Conservation (phyloP, 2,329 filamentous ascomycete genomes). For the Alternaria conjuncta region DNA sequence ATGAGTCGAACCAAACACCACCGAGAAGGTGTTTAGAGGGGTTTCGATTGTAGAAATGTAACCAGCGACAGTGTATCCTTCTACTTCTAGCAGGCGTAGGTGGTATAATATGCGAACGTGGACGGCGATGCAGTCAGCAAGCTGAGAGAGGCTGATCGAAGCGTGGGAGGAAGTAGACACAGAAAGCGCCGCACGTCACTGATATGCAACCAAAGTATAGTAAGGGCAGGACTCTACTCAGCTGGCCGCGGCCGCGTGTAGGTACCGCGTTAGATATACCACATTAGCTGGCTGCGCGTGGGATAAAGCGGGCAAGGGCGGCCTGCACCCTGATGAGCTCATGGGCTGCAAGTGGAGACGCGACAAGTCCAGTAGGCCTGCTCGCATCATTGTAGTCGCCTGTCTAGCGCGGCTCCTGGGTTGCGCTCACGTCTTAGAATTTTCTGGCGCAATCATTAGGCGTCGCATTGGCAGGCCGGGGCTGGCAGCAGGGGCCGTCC, state of each 20-base stretch:
- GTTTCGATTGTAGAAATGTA: neutral
- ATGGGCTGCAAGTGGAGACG: conserved; percentile 17
- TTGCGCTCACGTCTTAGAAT: conserved; percentile 2
- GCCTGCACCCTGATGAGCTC: conserved; percentile 25
- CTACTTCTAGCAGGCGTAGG: neutral
- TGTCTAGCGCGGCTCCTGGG: conserved; percentile 9
- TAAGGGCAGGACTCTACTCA: neutral
- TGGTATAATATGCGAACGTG: conserved; percentile 4
- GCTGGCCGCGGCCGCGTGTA: conserved; percentile 10
- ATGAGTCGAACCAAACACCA: neutral
- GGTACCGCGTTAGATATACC: conserved; percentile 13
- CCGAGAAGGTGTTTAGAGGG: neutral
- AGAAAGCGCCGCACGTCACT: neutral
- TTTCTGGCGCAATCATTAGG: conserved; percentile 15
- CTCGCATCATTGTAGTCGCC: conserved; percentile 17
- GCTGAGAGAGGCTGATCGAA: conserved; percentile 5
- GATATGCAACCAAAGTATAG: neutral
- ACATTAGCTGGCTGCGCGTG: conserved; percentile 5
- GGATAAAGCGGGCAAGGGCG: conserved; percentile 31
- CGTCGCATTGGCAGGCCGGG: neutral
- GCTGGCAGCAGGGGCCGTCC: conserved; percentile 3
- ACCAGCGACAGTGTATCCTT: neutral
- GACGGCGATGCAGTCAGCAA: conserved; percentile 11
- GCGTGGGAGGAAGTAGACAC: conserved; percentile 5
- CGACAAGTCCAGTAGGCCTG: neutral